Evolutionary conservation across 495 filamentous ascomycete species (phyloP), one percentile per base, ranked within the genome.

Genomic region (Friedmanniomyces simplex): DNA sequence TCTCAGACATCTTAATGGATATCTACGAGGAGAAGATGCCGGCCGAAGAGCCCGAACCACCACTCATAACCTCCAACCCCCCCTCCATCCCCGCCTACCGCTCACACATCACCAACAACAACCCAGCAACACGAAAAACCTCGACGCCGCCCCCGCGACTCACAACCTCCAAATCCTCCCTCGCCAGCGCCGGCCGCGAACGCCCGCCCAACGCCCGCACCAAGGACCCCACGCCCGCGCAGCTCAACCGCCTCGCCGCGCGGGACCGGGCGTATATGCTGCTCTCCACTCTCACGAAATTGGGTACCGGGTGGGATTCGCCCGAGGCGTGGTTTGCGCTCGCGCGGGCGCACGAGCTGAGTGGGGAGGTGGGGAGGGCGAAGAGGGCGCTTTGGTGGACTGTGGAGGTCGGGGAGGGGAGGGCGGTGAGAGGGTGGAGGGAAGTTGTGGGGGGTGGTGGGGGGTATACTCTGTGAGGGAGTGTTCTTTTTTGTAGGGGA

Each of bases 271-370:
- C 94, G 0, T 88, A 88, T 65, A 84, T 81, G 13, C 76, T 97
- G 43, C 79, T 98, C 0, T 84, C 83, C 8, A 77, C 79, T 1
- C 76, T 97, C 54, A 96, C 89, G 1, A 91, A 87, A 71, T 78
- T 87, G 2, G 89, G 90, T n/a, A 76, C 72, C 26, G 91, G 89
- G 5, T 97, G 94, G 94, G 88, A 96, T 68, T 80, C 84, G 64
- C 82, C 84, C n/a, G 93, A 96, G 67, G 93, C 91, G 20, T 98
- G 93, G 93, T 89, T 85, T 64, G 82, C 83, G 11, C 78, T 98
- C 16, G 88, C 93, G 0, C 74, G 87, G 59, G 89, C 84, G 46
- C 87, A 95, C 62, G 91, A 96, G 71, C 81, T 84, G 54, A 84
- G 85, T 51, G 86, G 85, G 7, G 86, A 96, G 74, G 68, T 80